These are phyloP conservation scores for Tephrocybe sp. DNA, from an alignment of 768 basidiomycete species.

Conservation along the genomic window DNA sequence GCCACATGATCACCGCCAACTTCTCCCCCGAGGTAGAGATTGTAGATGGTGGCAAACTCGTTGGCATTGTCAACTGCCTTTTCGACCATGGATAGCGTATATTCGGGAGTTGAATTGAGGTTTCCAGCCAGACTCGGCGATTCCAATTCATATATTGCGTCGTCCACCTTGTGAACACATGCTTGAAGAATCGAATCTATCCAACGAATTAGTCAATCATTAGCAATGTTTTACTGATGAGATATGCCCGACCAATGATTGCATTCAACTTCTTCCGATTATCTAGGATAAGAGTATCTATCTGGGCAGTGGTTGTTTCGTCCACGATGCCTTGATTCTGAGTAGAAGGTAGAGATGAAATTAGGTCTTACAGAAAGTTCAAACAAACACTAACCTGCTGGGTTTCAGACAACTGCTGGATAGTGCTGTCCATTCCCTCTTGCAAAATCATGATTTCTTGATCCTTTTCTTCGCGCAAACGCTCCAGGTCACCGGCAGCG, in stretches of 20 bases:
- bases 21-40: slow-evolving; percentile 84
- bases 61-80: slow-evolving; percentile 93
- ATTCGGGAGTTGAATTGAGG: slow-evolving; percentile 96
- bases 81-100: slow-evolving; percentile 97
- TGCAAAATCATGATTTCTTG: slow-evolving; percentile 94
- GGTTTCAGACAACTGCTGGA: slow-evolving; percentile 82
- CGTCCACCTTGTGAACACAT: slow-evolving; percentile 96
- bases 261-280: slow-evolving; percentile 97
- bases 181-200: slow-evolving; percentile 95
- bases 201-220: slow-evolving; percentile 14
- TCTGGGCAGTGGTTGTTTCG: slow-evolving; percentile 93
- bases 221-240: background rate
- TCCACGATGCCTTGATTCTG: slow-evolving; percentile 83
- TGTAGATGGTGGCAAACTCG: slow-evolving; percentile 94
- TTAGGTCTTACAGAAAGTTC: background rate
- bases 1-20: slow-evolving; percentile 93
- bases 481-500: slow-evolving; percentile 73
- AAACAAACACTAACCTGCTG: slow-evolving; percentile 59
- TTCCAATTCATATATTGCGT: slow-evolving; percentile 96
- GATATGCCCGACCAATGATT: slow-evolving; percentile 69
- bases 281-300: slow-evolving; percentile 94
- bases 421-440: slow-evolving; percentile 91
- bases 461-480: slow-evolving; percentile 91
- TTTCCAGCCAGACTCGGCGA: slow-evolving; percentile 94
- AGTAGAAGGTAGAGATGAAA: slow-evolving; percentile 18